phyloP scores from a whole-genome alignment of 176 grass and related monocot species.

The Zoysia japonica region DNA sequence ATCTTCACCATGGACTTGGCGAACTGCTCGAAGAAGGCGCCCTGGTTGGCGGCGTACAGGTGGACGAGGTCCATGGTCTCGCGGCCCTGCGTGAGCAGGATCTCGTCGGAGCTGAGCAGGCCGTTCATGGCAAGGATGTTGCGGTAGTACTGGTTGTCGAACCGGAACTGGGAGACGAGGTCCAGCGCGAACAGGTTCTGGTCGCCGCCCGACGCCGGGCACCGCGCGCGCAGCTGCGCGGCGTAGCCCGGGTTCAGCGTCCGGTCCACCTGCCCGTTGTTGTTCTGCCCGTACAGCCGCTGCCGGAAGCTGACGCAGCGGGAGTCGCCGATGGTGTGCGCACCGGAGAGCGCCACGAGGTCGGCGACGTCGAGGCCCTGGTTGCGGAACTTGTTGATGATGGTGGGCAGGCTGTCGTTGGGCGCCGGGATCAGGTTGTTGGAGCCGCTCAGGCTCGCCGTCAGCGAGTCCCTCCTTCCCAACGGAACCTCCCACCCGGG shows the following conservation, averaged over 20 bases:
- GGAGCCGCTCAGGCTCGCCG: constrained; percentile 65
- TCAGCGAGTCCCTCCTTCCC: constrained; percentile 62
- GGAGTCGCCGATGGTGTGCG: constrained; percentile 61
- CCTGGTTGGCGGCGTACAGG: constrained; percentile 48
- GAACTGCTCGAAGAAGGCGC: constrained; percentile 62
- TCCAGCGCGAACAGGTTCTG: constrained; percentile 71
- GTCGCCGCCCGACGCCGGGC: constrained; percentile 68
- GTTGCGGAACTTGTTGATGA: constrained; percentile 72
- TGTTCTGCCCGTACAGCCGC: constrained; percentile 67
- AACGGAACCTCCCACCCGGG: constrained; percentile 68
- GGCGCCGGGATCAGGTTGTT: constrained; percentile 82
- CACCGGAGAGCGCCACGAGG: constrained; percentile 66
- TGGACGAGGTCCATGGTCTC: constrained; percentile 57
- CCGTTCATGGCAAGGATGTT: constrained; percentile 54
- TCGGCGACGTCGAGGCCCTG: constrained; percentile 66
- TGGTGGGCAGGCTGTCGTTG: constrained; percentile 66
- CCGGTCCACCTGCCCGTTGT: constrained; percentile 51
- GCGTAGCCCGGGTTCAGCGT: constrained; percentile 61
- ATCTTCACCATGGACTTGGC: constrained; percentile 77
- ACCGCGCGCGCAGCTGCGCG: constrained; percentile 43
- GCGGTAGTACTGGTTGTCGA: constrained; percentile 72
- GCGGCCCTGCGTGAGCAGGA: constrained; percentile 58
- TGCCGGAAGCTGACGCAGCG: constrained; percentile 72
- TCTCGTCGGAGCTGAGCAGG: constrained; percentile 73
- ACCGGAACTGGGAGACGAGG: constrained; percentile 44